phyloP scores from a whole-genome alignment of 306 rosid species.

The Oxytropis ochrocephala region DNA sequence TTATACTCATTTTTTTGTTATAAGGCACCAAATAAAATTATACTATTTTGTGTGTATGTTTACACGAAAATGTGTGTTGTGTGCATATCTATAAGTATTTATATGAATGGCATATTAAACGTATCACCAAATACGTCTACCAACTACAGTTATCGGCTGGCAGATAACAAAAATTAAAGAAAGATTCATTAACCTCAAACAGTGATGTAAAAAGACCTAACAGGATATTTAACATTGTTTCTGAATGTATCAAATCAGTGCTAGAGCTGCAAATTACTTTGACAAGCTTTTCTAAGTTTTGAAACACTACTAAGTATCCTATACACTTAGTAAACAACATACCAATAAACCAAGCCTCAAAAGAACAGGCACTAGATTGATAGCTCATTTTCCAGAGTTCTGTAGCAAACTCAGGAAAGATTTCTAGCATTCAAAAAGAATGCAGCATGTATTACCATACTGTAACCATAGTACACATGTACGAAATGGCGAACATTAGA shows the following conservation, averaged over 20 bases:
- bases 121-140: background rate
- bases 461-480: constrained; percentile 6
- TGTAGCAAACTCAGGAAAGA: constrained; percentile 5
- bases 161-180: background rate
- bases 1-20: background rate
- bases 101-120: background rate
- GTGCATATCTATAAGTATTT: background rate
- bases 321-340: background rate
- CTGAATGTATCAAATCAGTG: background rate
- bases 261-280: constrained; percentile 1
- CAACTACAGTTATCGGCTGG: background rate
- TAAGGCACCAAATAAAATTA: background rate
- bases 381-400: background rate
- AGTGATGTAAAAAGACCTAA: background rate
- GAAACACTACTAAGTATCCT: background rate
- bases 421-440: constrained; percentile 13
- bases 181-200: background rate
- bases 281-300: constrained; percentile 1
- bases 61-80: background rate
- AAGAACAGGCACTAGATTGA: background rate
- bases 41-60: background rate
- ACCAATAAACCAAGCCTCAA: background rate
- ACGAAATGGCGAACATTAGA: constrained; percentile 13
- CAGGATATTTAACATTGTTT: background rate
- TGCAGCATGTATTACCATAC: background rate